Conservation (phyloP, 1,284 basidiomycete genomes). For the Trichosporon sp. region DNA sequence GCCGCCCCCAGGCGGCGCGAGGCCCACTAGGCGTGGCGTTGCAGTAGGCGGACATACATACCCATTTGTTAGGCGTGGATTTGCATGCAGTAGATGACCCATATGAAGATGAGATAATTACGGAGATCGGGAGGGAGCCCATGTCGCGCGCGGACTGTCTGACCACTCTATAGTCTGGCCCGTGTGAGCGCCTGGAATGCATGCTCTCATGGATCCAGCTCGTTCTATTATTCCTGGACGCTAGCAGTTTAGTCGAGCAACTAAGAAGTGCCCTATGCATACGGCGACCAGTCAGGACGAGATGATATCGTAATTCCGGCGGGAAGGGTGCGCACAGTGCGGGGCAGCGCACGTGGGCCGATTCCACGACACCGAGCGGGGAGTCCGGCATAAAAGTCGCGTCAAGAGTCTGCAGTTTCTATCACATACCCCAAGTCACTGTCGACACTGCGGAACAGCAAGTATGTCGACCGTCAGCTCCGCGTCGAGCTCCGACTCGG, state of each 20-base stretch:
- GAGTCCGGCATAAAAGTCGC: conserved; percentile 14
- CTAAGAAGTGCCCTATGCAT: background rate
- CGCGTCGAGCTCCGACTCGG: conserved; percentile 12
- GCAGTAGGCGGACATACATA: conserved; percentile 16
- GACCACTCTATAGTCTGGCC: background rate
- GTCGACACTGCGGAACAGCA: background rate
- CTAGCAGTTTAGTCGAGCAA: background rate
- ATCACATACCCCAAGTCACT: background rate
- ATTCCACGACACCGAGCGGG: background rate
- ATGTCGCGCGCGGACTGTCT: background rate
- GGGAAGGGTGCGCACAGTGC: background rate
- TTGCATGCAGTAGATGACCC: conserved; percentile 23
- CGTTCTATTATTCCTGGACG: background rate
- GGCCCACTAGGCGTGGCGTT: conserved; percentile 42
- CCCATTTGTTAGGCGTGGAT: conserved; percentile 11
- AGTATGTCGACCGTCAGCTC: conserved; percentile 14
- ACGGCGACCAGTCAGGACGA: conserved; percentile 2
- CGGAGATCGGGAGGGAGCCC: background rate
- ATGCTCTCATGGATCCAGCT: background rate
- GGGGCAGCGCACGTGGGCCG: conserved; percentile 13
- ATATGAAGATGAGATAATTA: background rate
- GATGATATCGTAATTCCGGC: background rate
- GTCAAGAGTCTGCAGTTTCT: background rate
- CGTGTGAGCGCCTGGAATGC: background rate
- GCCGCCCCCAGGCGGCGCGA: conserved; percentile 64